phyloP scores from a whole-genome alignment of 305 asterid genomes.

The Fraxinus paxiana region DNA sequence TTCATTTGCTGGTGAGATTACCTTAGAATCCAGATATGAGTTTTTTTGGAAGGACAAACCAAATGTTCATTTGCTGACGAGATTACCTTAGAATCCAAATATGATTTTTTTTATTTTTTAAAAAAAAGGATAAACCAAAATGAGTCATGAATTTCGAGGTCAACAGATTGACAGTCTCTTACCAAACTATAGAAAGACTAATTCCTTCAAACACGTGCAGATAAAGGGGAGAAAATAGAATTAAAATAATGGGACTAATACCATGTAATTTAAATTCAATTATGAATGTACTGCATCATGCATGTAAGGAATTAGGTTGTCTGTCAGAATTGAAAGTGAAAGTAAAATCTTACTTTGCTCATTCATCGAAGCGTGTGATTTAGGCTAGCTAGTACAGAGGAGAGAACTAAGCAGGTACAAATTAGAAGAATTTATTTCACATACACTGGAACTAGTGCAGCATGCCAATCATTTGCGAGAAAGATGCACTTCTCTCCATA shows the following conservation, averaged over 20 bases:
- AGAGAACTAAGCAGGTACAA: background rate
- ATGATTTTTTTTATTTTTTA: background rate
- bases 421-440: conserved; percentile 30
- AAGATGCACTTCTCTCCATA: conserved; percentile 88
- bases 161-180: background rate
- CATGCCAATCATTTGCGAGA: conserved; percentile 98
- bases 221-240: background rate
- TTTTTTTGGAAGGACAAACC: conserved; percentile 1
- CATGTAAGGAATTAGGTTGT: conserved; percentile 2
- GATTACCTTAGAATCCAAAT: background rate
- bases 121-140: conserved; percentile 3
- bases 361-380: background rate
- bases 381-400: conserved; percentile 2
- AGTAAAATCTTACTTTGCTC: background rate
- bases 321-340: background rate
- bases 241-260: background rate
- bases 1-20: background rate
- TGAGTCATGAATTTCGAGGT: background rate
- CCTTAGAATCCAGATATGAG: background rate
- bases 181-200: background rate
- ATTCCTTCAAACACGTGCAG: background rate
- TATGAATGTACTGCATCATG: background rate
- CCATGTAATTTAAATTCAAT: background rate
- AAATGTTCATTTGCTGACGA: background rate
- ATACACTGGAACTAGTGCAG: conserved; percentile 94